phyloP scores from a whole-genome alignment of 1,284 basidiomycete genomes.

The Moesziomyces parantarcticus region DNA sequence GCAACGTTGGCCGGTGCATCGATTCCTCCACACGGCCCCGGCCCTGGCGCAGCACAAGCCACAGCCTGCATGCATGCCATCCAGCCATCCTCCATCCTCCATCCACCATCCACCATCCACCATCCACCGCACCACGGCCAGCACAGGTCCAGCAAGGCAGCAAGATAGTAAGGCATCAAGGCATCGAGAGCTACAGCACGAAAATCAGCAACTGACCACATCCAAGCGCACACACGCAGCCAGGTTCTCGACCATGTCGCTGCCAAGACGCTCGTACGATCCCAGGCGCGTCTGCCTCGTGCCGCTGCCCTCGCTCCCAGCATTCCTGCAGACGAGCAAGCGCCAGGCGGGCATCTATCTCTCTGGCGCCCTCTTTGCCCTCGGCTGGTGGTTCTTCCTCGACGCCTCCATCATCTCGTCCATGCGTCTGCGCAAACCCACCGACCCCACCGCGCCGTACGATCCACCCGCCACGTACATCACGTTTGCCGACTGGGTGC shows the following conservation, averaged over 20 bases:
- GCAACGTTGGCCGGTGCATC: too few species aligned
- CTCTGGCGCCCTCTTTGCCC: slow-evolving; percentile 88
- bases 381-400: slow-evolving; percentile 94
- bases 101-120: slow-evolving; percentile 2
- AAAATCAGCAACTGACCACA: slow-evolving; percentile 9
- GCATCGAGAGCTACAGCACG: too few species aligned
- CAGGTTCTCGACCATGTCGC: slow-evolving; percentile 72
- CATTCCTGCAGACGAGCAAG: slow-evolving; percentile 71
- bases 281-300: slow-evolving; percentile 81
- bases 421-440: slow-evolving; percentile 75
- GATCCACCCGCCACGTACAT: slow-evolving; percentile 84
- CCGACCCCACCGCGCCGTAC: slow-evolving; percentile 74
- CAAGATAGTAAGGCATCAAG: too few species aligned
- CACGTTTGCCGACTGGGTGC: slow-evolving; percentile 92
- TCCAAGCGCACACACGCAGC: not conserved
- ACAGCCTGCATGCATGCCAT: not conserved
- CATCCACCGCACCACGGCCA: not conserved
- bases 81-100: slow-evolving; percentile 2
- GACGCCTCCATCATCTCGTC: slow-evolving; percentile 88
- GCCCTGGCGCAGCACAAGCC: too few species aligned
- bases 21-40: too few species aligned
- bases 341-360: slow-evolving; percentile 88
- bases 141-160: too few species aligned
- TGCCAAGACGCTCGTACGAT: slow-evolving; percentile 83
- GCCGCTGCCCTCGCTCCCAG: slow-evolving; percentile 69